Base-by-base conservation (phyloP, 257 asterid genomes). In the Knoxia roxburghii region DNA sequence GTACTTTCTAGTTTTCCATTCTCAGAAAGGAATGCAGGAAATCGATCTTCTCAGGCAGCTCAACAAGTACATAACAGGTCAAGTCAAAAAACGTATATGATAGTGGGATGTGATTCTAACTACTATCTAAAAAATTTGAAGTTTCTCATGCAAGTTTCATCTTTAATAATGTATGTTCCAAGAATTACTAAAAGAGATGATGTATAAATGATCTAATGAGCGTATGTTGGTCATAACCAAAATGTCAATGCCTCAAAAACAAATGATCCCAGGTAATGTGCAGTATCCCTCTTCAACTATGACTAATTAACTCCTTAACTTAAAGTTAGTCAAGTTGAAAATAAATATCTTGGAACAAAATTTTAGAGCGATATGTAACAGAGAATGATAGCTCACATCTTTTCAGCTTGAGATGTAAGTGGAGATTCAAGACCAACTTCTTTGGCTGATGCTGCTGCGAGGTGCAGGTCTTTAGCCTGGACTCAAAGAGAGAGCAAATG, bases 391-490 rank as follows among this genome's bases (percentile, higher is more conserved):
- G 64, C 95, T 77, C 73, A 93, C 99, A 93, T 88, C 50, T 81
- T 78, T 62, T 82, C 86, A 23, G 97, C 89, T 72, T 81, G 76
- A 73, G 73, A 76, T 46, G 96, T 68, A 86, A 82, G 70, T 12
- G 95, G 97, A 56, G 73, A 85, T 51, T 23, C 82, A 33, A 83
- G 40, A 30, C 82, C 76, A 29, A 81, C 89, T 69, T 84, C 88
- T 77, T 86, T 76, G 57, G 95, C 95, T 39, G 99, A 88, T 69
- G 74, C 74, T 23, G 79, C 75, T 1, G 90, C 99, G 54, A 93
- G 95, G 67, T 77, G 82, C 39, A 93, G 80, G 81, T 93, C 99
- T 84, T 93, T 93, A 72, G 89, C 96, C 99, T 93, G 79, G 74
- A 79, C 24, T 14, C 46, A 72, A n/a, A 71, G 20, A 29, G 64